phyloP scores from a whole-genome alignment of 139 green algal genomes.

The Tetradesmus lagerheimii region DNA sequence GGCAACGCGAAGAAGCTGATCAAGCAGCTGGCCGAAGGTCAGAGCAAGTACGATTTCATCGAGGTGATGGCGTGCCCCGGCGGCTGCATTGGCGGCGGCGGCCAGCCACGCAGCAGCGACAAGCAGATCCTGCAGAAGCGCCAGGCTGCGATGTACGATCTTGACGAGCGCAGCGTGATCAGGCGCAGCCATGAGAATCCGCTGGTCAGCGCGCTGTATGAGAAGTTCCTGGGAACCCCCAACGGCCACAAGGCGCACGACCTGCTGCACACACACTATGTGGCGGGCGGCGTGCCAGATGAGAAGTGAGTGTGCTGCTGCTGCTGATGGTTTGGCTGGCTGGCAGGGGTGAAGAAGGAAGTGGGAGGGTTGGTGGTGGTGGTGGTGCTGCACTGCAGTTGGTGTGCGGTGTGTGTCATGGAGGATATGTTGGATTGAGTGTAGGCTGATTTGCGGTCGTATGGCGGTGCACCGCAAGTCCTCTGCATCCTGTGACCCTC shows the following conservation, averaged over 20 bases:
- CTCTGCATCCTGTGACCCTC: not conserved
- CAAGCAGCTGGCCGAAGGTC: slow-evolving; percentile 38
- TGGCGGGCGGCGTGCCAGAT: slow-evolving; percentile 50
- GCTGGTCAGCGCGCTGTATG: slow-evolving; percentile 56
- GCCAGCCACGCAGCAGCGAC: slow-evolving; percentile 72
- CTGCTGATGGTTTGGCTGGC: not conserved
- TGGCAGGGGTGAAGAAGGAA: not conserved
- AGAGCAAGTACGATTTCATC: slow-evolving; percentile 67
- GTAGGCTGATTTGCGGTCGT: not conserved
- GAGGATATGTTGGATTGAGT: not conserved
- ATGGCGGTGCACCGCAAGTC: not conserved
- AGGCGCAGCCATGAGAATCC: slow-evolving; percentile 63
- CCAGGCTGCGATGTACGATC: slow-evolving; percentile 63
- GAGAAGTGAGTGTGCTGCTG: slow-evolving; percentile 14
- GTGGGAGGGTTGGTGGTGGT: not conserved
- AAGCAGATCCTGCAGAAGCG: slow-evolving; percentile 71
- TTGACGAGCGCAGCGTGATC: slow-evolving; percentile 58
- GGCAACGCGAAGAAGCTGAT: slow-evolving; percentile 85
- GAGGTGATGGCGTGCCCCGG: slow-evolving; percentile 75
- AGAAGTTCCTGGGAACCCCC: slow-evolving; percentile 64
- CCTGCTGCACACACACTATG: slow-evolving; percentile 77
- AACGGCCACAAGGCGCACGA: slow-evolving; percentile 66
- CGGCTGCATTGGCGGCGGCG: slow-evolving; percentile 78
- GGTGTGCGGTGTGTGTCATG: not conserved
- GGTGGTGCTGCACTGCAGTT: not conserved